phyloP scores from a whole-genome alignment of 73 alveolate species.

The Blepharisma japonicum region DNA sequence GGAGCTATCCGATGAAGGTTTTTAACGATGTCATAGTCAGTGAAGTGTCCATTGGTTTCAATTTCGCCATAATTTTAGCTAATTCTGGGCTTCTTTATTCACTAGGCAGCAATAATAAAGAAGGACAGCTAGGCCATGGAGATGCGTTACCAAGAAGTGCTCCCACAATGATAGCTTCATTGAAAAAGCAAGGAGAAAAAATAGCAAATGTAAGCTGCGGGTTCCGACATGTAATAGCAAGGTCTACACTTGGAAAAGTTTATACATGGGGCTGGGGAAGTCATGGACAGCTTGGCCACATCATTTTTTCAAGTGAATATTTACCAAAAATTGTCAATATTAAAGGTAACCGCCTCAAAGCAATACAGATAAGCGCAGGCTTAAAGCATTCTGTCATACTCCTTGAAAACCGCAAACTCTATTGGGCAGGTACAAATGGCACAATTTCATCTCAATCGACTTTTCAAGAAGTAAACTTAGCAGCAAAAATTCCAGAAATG shows the following conservation, averaged over 20 bases:
- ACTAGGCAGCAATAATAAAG: constrained; percentile 82
- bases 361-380: constrained; percentile 85
- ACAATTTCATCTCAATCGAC: constrained; percentile 47
- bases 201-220: constrained; percentile 95
- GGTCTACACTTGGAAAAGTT: constrained; percentile 88
- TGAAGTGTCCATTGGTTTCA: constrained; percentile 82
- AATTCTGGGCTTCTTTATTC: constrained; percentile 83
- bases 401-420: constrained; percentile 69
- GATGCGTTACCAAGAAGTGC: constrained; percentile 74
- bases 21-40: constrained; percentile 64
- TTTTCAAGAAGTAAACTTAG: constrained; percentile 62
- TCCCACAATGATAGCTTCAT: constrained; percentile 67
- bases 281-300: constrained; percentile 94
- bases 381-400: constrained; percentile 69
- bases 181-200: constrained; percentile 76
- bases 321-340: constrained; percentile 78
- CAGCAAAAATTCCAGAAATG: constrained; percentile 76
- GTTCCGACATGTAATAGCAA: constrained; percentile 92
- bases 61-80: constrained; percentile 78
- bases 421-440: constrained; percentile 82
- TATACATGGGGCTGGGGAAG: constrained; percentile 98
- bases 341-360: constrained; percentile 78
- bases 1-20: constrained; percentile 64
- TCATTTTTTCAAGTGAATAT: constrained; percentile 63
- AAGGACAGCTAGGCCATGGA: constrained; percentile 91